Base-by-base conservation (phyloP, 352 stramenopile genomes). In the Phytophthora sojae region DNA sequence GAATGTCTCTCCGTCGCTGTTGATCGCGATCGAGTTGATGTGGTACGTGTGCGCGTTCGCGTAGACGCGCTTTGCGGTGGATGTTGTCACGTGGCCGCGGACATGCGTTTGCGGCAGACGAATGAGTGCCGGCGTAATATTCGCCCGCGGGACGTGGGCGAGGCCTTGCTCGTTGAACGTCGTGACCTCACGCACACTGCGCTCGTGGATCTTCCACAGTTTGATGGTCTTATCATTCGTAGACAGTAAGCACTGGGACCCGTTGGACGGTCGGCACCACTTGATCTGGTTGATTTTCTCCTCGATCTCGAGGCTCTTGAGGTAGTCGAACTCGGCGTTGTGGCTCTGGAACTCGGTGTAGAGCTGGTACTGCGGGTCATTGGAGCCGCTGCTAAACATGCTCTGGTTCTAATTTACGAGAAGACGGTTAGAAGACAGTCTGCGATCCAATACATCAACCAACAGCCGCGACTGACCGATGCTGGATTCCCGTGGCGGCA, bases 161-260 rank as follows among this genome's bases (percentile, higher is more conserved):
- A 83, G 57, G 1, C 61, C 65, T 57, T 84, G 77, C 58, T 81
- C 70, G 71, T 91, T 91, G 77, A 85, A 94, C 67, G 90, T 85
- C 44, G 86, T 92, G 57, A 94, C 80, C 57, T 92, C 84, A 52
- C 80, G 78, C 29, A 96, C 86, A 29, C 86, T 90, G 51, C 87
- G 86, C 75, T 95, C 86, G 67, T 92, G 80, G 37, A 99, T 71
- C 58, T 98, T 98, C 97, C 97, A 99, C 25, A 99, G 79, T 79
- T 99, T 99, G 70, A 99, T 97, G 30, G 97, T 99, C 81, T 99
- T 99, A 83, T 99, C 96, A 77, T 99, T 99, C 19, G 97, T 98
- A 11, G 91, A 96, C 44, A 99, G 84, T 47, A 99, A 70, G 58
- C 97, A 98, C 51, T 97, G 80, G n/a, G 93, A 88, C 57, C 96